phyloP scores from a whole-genome alignment of 2,329 filamentous ascomycete species.

The Venturia nashicola region DNA sequence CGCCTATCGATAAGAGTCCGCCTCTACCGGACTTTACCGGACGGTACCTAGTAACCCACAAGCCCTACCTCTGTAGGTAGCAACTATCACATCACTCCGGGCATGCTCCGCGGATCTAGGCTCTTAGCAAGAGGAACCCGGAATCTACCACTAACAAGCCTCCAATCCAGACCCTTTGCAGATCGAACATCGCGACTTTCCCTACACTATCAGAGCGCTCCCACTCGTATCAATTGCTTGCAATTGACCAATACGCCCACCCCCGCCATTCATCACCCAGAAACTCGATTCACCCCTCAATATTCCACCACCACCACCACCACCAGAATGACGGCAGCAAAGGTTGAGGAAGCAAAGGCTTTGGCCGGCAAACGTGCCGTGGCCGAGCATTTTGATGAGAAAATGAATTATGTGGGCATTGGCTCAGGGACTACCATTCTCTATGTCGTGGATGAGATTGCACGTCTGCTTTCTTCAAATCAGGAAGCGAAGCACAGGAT shows the following conservation, averaged over 20 bases:
- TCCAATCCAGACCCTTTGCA: neutral
- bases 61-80: no score
- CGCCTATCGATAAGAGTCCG: neutral
- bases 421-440: slow-evolving; percentile 73
- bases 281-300: neutral
- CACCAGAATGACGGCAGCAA: slow-evolving; percentile 3
- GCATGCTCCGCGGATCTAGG: neutral
- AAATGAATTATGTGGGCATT: slow-evolving; percentile 59
- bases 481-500: slow-evolving; percentile 36
- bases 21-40: no score
- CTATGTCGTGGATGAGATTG: slow-evolving; percentile 74
- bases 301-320: neutral
- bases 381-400: slow-evolving; percentile 52
- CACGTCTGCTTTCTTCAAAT: slow-evolving; percentile 34
- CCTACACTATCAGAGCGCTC: neutral
- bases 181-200: neutral
- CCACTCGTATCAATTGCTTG: neutral
- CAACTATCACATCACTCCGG: neutral
- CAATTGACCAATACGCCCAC: neutral
- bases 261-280: neutral
- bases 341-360: slow-evolving; percentile 10
- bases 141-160: neutral
- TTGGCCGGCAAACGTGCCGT: slow-evolving; percentile 10
- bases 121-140: neutral
- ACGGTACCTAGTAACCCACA: no score